phyloP scores from a whole-genome alignment of 192 early-diverging fungal species.

The Allomyces macrogynus region DNA sequence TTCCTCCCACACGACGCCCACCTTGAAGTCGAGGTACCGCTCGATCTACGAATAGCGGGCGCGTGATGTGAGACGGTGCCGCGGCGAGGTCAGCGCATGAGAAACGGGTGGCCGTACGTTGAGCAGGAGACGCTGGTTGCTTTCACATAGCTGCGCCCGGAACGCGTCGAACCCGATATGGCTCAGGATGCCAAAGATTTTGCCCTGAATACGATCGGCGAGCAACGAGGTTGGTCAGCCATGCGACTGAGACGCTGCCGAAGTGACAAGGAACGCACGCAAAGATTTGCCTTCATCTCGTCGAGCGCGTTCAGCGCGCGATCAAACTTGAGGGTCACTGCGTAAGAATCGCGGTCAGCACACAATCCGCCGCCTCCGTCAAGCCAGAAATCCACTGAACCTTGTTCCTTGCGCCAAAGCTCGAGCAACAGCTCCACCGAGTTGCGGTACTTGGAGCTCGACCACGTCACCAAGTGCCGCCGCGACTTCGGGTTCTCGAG shows the following conservation, averaged over 20 bases:
- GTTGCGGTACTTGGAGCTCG: neutral
- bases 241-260: no score
- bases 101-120: no score
- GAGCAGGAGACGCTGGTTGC: no score
- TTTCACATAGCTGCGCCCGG: no score
- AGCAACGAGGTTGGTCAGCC: no score
- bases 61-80: neutral
- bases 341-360: no score
- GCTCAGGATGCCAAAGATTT: neutral
- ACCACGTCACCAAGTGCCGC: constrained; percentile 1
- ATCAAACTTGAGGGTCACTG: neutral
- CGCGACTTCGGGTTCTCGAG: constrained; percentile 2
- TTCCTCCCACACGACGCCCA: constrained; percentile 29
- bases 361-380: no score
- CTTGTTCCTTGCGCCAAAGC: neutral
- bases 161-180: neutral
- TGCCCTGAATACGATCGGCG: neutral
- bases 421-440: neutral
- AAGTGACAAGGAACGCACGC: neutral
- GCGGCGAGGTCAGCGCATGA: no score
- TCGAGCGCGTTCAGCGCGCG: neutral
- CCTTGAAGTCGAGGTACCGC: constrained; percentile 32
- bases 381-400: neutral
- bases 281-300: neutral
- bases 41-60: constrained; percentile 8